These are phyloP conservation scores for Rhizomucor miehei DNA, from an alignment of 371 early-diverging fungal genomes.

Conservation along the genomic window DNA sequence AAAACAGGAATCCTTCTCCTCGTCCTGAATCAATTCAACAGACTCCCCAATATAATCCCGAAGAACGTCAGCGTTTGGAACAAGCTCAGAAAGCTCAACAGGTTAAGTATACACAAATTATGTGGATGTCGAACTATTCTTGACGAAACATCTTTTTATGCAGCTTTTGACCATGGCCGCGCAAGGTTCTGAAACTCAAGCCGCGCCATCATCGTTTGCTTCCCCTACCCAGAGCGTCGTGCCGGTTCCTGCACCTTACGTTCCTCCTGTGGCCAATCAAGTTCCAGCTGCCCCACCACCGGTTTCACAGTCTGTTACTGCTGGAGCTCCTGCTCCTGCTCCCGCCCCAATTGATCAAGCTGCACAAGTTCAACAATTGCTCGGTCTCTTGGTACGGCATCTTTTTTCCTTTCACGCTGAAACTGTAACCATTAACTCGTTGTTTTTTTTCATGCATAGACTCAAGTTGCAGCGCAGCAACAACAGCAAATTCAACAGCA, in stretches of 20 bases:
- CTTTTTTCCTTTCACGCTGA: background rate
- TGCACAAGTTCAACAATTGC: conserved; percentile 18
- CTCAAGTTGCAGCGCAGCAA: conserved; percentile 16
- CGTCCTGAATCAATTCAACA: conserved; percentile 6
- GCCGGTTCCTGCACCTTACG: background rate
- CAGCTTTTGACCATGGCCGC: conserved; percentile 21
- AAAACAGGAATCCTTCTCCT: background rate
- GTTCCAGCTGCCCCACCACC: background rate
- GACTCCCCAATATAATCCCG: background rate
- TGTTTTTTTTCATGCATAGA: conserved; percentile 1
- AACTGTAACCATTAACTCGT: background rate
- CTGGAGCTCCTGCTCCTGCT: background rate
- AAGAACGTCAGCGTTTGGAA: conserved; percentile 17
- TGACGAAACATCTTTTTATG: background rate
- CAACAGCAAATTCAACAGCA: conserved; percentile 13
- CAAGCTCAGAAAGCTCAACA: conserved; percentile 32
- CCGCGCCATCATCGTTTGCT: background rate
- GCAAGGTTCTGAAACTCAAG: conserved; percentile 8
- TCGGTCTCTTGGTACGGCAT: conserved; percentile 16
- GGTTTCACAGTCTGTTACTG: background rate
- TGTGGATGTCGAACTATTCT: background rate
- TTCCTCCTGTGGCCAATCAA: background rate
- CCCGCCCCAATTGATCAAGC: conserved; percentile 15
- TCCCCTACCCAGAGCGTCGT: background rate
- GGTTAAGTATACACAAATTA: conserved; percentile 8